Base-by-base conservation (phyloP, 352 stramenopile genomes). In the Globisporangium splendens region DNA sequence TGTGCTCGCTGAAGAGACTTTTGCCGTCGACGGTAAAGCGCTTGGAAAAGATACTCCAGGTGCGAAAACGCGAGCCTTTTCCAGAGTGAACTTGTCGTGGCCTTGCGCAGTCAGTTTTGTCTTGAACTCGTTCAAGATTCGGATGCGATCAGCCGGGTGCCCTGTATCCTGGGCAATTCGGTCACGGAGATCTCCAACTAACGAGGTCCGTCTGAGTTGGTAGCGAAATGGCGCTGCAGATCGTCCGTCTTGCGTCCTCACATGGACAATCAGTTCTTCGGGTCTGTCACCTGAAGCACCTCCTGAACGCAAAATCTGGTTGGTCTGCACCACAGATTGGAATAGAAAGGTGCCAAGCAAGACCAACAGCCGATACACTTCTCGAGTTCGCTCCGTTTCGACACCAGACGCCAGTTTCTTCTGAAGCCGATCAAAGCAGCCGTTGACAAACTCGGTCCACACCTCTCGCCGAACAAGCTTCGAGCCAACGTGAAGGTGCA, bases 321-420 rank as follows among this genome's bases (percentile, higher is more conserved):
- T 65, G 1, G 35, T 47, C 31, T 86, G 72, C 7, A 79, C 66
- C 15, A 79, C 66, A 6, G 74, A 86, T 55, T 93, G 83, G 31
- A 79, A 67, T 13, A 96, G 55, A 65, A 96, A 88, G 17, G 84
- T 93, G 38, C 75, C 85, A n/a, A 96, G 65, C 42, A 96, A 22
- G 6, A 83, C 54, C 2, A 94, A 63, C 24, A 91, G 28, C 7
- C 84, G 75, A 49, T 75, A 59, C 28, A 83, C 56, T 51, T 84
- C 70, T 55, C 55, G 69, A 20, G 54, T 68, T 22, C 60, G 70
- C 0, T 51, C 69, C 41, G 46, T 51, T 42, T 73, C 35, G 31
- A 66, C 49, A 31, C 46, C 51, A 35, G 24, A 42, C 5, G 18
- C 11, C 8, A n/a, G 59, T 42, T 75, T 75, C 8, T 65, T 54